Conservation (phyloP, 345 rosid species). For the Lepidium africanum region DNA sequence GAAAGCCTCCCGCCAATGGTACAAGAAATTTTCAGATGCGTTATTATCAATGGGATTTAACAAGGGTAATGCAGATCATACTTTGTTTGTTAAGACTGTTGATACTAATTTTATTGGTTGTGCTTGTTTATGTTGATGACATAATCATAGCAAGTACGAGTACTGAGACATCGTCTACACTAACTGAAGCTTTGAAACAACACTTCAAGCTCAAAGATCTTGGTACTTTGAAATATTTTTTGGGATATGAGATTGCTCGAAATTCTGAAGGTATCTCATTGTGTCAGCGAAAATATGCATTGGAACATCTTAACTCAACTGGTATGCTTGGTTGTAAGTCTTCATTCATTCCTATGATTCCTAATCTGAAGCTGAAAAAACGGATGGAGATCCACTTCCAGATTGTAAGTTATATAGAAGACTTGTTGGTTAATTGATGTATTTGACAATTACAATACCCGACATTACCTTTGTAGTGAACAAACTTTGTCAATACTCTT, state of each 20-base stretch:
- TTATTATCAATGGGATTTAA: fast-evolving
- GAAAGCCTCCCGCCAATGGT: background rate
- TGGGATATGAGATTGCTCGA: background rate
- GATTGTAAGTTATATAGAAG: no score
- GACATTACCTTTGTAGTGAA: no score
- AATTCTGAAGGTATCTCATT: background rate
- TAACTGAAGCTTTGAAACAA: no score
- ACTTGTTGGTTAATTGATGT: no score
- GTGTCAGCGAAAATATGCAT: background rate
- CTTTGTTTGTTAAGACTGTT: background rate
- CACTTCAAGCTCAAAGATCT: background rate
- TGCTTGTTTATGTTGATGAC: background rate
- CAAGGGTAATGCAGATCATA: background rate
- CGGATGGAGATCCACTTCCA: no score
- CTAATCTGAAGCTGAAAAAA: background rate
- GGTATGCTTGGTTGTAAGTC: background rate
- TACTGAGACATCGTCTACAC: background rate
- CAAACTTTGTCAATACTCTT: no score
- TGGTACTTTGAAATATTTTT: no score
- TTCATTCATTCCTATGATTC: background rate
- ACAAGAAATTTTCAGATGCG: background rate
- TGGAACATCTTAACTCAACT: background rate
- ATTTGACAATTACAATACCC: no score
- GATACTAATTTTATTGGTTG: background rate
- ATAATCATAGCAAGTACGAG: background rate